These are phyloP conservation scores for Kodamaea kaohsiungensis DNA, from an alignment of 805 yeast genomes.

Conservation along the genomic window DNA sequence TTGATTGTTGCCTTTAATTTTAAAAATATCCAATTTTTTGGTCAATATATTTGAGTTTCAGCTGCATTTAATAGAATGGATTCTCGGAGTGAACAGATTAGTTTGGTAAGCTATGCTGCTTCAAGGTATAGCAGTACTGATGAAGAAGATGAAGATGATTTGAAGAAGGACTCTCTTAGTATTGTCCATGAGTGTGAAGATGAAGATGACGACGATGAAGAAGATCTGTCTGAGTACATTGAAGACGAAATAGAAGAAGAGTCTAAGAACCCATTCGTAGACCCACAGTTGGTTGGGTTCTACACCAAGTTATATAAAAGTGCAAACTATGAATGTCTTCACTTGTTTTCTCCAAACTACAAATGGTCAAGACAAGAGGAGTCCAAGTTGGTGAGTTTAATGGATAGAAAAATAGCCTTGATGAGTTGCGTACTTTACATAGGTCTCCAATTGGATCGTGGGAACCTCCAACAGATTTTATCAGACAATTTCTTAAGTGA, in stretches of 20 bases:
- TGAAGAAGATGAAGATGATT: constrained; percentile 2
- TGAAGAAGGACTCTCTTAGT: not conserved
- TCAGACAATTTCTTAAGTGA: constrained; percentile 24
- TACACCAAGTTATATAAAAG: constrained; percentile 48
- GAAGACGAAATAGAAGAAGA: constrained; percentile 1
- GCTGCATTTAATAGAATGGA: not conserved
- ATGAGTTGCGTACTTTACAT: constrained; percentile 24
- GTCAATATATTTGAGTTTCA: not conserved
- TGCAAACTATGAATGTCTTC: constrained; percentile 54
- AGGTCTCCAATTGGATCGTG: constrained; percentile 26
- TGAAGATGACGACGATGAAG: not conserved
- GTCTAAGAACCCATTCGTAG: constrained; percentile 5
- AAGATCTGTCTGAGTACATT: not conserved
- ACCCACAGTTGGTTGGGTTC: constrained; percentile 24
- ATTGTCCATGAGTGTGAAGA: not conserved
- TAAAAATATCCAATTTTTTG: not conserved
- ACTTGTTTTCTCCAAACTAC: constrained; percentile 56
- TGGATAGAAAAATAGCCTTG: constrained; percentile 23
- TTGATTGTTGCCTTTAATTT: not conserved
- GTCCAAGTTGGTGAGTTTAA: constrained; percentile 17
- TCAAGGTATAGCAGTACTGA: constrained; percentile 1
- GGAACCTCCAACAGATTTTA: constrained; percentile 25
- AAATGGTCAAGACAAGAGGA: constrained; percentile 29
- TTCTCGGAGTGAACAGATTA: not conserved
- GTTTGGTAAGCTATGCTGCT: not conserved